Evolutionary conservation across 768 basidiomycete species (phyloP).

Genomic region (Amanita rimosa): DNA sequence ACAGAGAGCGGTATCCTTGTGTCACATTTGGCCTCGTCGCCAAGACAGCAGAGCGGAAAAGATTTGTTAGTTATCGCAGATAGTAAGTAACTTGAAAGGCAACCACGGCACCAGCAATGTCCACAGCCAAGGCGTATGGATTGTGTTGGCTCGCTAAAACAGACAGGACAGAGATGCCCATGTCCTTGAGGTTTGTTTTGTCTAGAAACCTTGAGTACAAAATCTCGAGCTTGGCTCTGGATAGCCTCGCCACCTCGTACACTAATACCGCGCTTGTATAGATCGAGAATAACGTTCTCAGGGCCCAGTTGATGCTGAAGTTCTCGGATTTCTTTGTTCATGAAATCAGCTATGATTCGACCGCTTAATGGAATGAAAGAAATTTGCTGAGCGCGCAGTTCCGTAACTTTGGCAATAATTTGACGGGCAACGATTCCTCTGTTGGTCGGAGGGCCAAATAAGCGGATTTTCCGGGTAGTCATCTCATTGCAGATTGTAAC

Average conservation of each 20-base stretch:
- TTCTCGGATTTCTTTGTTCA: constrained; percentile 30
- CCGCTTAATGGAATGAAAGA: constrained; percentile 37
- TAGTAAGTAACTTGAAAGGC: constrained; percentile 45
- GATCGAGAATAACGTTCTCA: constrained; percentile 46
- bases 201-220: constrained; percentile 27
- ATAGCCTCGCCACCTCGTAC: constrained; percentile 41
- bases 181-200: constrained; percentile 14
- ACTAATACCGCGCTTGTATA: constrained; percentile 26
- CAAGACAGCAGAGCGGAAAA: constrained; percentile 71
- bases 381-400: constrained; percentile 30
- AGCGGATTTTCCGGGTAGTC: constrained; percentile 30
- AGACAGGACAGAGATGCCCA: constrained; percentile 50
- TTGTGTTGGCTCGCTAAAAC: constrained; percentile 42
- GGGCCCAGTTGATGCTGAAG: constrained; percentile 40
- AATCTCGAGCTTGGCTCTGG: constrained; percentile 20
- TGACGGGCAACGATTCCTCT: constrained; percentile 29
- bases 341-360: constrained; percentile 31
- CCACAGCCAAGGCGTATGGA: constrained; percentile 51
- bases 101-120: constrained; percentile 58
- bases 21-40: constrained; percentile 46
- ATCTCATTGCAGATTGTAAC: constrained; percentile 33
- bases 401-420: constrained; percentile 35
- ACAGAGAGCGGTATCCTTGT: constrained; percentile 41
- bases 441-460: constrained; percentile 38
- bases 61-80: constrained; percentile 43